Evolutionary conservation across 1,284 basidiomycete species (phyloP).

Genomic region (Laetiporus sulphureus): DNA sequence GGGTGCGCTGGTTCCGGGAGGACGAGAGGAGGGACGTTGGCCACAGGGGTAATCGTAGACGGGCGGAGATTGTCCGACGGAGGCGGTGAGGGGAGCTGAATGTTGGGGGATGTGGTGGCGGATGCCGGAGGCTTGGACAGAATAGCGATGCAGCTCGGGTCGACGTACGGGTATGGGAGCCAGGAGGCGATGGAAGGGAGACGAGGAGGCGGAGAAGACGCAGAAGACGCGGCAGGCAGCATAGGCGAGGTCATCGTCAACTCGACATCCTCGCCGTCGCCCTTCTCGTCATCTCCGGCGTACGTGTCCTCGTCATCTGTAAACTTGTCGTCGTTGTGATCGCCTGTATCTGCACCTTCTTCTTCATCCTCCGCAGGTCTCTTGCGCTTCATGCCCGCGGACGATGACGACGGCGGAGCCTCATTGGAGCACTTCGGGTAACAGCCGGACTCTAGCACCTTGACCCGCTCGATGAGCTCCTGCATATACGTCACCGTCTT

Average conservation of each 20-base stretch:
- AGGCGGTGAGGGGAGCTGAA: conserved; percentile 45
- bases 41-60: conserved; percentile 14
- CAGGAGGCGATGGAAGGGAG: conserved; percentile 43
- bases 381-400: conserved; percentile 17
- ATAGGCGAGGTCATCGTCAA: conserved; percentile 1
- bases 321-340: conserved; percentile 1
- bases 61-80: conserved; percentile 31
- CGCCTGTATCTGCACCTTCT: conserved; percentile 2
- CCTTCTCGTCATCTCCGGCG: conserved; percentile 20
- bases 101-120: conserved; percentile 10
- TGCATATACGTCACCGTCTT: conserved; percentile 66
- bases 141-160: conserved; percentile 24
- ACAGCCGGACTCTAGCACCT: conserved; percentile 33
- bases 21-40: conserved; percentile 29
- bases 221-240: background rate
- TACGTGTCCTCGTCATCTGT: conserved; percentile 15
- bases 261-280: conserved; percentile 12
- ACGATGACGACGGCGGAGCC: conserved; percentile 2
- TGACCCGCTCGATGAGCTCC: conserved; percentile 48
- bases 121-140: conserved; percentile 6
- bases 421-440: conserved; percentile 26
- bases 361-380: conserved; percentile 10
- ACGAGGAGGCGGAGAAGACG: conserved; percentile 23
- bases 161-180: conserved; percentile 32
- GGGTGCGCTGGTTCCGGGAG: conserved; percentile 31